Base-by-base conservation (phyloP, 257 asterid species). In the Gentiana dahurica region DNA sequence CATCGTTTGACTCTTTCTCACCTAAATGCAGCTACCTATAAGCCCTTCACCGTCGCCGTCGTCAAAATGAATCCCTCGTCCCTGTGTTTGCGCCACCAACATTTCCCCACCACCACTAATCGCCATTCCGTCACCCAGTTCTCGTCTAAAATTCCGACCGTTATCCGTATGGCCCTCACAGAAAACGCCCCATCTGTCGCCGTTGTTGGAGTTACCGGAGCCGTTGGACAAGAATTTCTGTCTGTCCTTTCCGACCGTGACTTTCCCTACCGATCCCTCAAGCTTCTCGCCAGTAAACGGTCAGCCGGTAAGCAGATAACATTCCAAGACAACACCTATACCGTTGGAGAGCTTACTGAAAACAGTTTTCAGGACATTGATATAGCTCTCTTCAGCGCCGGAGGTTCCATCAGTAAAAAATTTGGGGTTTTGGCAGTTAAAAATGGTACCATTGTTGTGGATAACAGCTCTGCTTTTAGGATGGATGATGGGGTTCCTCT, bases 401-500 rank as follows among this genome's bases (percentile, higher is more conserved):
- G 97, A 3, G 96, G 97, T 51, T 80, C 96, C 13, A 84, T 87
- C 11, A 90, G 97, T 67, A 86, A 90, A 79, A 82, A 84, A 55
- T 87, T 74, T 57, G 96, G 89, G 55, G 96, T 94, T 0, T 49
- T 87, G 4, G 98, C 98, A 2, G 95, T 73, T 2, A 75, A 70
- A 48, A 81, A 81, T 51, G 98, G 96, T 41, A 46, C 81, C 34
- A 54, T 90, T 70, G 98, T 90, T 1, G 98, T 90, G 66, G 98
- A 90, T 75, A 90, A 90, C 67, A 90, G 98, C 81, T 90, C 96
- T 1, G 98, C 98, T 2, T 90, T 90, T 71, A 76, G 98, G 69
- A 90, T 90, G 98, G 89, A 71, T 48, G 95, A 82, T 4, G 93
- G 86, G 12, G 65, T 84, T 37, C 98, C 95, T 2, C 82, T 90